phyloP scores from a whole-genome alignment of 1,284 basidiomycete genomes.

The Afroboletus lepidellus region DNA sequence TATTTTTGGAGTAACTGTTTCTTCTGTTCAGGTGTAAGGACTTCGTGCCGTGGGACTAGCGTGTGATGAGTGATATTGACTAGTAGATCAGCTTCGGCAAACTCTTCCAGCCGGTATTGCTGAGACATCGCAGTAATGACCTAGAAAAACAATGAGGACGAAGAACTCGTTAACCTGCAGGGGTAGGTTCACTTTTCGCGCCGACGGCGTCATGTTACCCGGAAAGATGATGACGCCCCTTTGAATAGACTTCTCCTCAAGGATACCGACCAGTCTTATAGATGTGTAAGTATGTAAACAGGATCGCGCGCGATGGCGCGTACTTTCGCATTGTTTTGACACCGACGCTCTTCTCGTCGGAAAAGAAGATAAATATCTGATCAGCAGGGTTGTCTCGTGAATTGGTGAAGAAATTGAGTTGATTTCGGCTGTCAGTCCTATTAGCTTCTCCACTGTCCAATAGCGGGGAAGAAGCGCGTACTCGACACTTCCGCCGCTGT shows the following conservation, averaged over 20 bases:
- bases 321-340: conserved; percentile 97
- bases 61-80: conserved; percentile 98
- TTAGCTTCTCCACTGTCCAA: conserved; percentile 10
- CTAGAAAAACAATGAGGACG: conserved; percentile 39
- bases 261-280: conserved; percentile 75
- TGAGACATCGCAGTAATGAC: conserved; percentile 86
- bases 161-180: neutral
- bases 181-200: conserved; percentile 72
- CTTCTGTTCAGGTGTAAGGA: conserved; percentile 87
- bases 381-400: conserved; percentile 66
- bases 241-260: conserved; percentile 88
- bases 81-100: conserved; percentile 92
- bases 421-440: conserved; percentile 62
- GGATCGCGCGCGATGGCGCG: conserved; percentile 32
- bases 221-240: conserved; percentile 95
- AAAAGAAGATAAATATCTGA: conserved; percentile 94
- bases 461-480: conserved; percentile 29
- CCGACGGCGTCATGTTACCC: conserved; percentile 95
- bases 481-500: conserved; percentile 65
- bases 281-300: conserved; percentile 7
- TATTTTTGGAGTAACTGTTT: conserved; percentile 87
- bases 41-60: conserved; percentile 91
- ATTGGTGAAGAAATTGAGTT: conserved; percentile 87
- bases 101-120: conserved; percentile 91
- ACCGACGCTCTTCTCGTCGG: conserved; percentile 88